Conservation (phyloP, 2,329 filamentous ascomycete species). For the Lasiodiplodia citricola region DNA sequence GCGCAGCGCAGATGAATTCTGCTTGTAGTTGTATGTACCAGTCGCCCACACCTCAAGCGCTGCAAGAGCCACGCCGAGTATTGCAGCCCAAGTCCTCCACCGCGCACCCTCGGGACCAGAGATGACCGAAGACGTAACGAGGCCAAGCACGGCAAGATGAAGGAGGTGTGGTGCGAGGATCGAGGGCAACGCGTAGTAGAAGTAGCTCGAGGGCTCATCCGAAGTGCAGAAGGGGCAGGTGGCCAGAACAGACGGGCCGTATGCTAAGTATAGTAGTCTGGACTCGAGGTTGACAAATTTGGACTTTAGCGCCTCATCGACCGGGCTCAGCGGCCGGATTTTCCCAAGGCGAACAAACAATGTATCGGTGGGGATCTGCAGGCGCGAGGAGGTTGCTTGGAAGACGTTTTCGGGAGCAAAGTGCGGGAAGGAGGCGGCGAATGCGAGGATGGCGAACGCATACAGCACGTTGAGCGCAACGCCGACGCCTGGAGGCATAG, state of each 20-base stretch:
- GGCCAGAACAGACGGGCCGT: constrained; percentile 74
- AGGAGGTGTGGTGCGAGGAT: constrained; percentile 78
- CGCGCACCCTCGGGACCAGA: constrained; percentile 66
- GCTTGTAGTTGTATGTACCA: constrained; percentile 67
- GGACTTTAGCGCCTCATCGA: constrained; percentile 69
- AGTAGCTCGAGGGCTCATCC: constrained; percentile 81
- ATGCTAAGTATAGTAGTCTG: constrained; percentile 81
- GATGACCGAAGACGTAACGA: constrained; percentile 73
- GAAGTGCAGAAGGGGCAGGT: constrained; percentile 81
- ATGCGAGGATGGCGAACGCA: constrained; percentile 56
- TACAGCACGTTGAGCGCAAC: constrained; percentile 67
- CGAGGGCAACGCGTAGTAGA: constrained; percentile 79
- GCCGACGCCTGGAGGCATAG: constrained; percentile 60
- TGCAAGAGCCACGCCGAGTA: constrained; percentile 64
- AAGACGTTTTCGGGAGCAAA: constrained; percentile 85
- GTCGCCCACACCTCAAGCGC: constrained; percentile 70
- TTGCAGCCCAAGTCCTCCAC: constrained; percentile 75
- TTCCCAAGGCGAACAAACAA: constrained; percentile 76
- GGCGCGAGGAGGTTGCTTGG: constrained; percentile 73
- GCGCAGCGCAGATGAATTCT: constrained; percentile 67
- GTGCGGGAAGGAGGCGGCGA: constrained; percentile 68
- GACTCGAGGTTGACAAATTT: constrained; percentile 70
- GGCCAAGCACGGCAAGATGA: constrained; percentile 74
- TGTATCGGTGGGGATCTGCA: constrained; percentile 84
- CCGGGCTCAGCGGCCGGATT: constrained; percentile 58